Conservation (phyloP, 108 stramenopile species). For the Skeletonema potamos region DNA sequence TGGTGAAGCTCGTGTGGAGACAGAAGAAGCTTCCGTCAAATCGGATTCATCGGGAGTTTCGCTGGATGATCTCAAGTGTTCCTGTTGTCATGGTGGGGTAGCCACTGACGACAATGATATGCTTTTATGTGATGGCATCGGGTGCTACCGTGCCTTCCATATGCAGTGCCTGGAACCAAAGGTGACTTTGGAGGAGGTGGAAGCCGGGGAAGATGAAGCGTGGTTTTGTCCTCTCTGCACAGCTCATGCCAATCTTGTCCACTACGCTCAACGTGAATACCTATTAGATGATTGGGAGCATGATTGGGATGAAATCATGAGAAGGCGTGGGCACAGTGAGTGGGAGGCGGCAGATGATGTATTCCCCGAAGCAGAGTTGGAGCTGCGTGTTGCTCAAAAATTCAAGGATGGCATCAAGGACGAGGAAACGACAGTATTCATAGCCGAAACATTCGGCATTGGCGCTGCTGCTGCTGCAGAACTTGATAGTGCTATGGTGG, state of each 20-base stretch:
- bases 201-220: slow-evolving; percentile 59
- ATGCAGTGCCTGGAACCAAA: slow-evolving; percentile 74
- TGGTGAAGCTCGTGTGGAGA: slow-evolving; percentile 21
- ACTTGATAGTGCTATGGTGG: not conserved
- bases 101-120: slow-evolving; percentile 59
- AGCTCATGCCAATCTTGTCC: slow-evolving; percentile 43
- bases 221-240: slow-evolving; percentile 87
- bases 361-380: slow-evolving; percentile 72
- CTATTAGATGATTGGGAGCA: slow-evolving; percentile 61
- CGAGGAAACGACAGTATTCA: slow-evolving; percentile 50
- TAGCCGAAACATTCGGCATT: slow-evolving; percentile 51
- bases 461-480: slow-evolving; percentile 3
- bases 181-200: slow-evolving; percentile 49
- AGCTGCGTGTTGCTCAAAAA: slow-evolving; percentile 53
- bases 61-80: slow-evolving; percentile 71
- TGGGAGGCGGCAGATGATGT: slow-evolving; percentile 75
- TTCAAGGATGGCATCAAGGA: slow-evolving; percentile 54
- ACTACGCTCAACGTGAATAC: slow-evolving; percentile 59
- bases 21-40: slow-evolving; percentile 4
- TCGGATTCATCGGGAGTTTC: slow-evolving; percentile 53
- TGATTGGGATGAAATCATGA: slow-evolving; percentile 18
- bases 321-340: slow-evolving; percentile 27
- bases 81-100: slow-evolving; percentile 58
- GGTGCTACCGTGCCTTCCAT: slow-evolving; percentile 83
- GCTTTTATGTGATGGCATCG: slow-evolving; percentile 55